Conservation (phyloP, 2,329 filamentous ascomycete species). For the Berkeleyomyces basicola region DNA sequence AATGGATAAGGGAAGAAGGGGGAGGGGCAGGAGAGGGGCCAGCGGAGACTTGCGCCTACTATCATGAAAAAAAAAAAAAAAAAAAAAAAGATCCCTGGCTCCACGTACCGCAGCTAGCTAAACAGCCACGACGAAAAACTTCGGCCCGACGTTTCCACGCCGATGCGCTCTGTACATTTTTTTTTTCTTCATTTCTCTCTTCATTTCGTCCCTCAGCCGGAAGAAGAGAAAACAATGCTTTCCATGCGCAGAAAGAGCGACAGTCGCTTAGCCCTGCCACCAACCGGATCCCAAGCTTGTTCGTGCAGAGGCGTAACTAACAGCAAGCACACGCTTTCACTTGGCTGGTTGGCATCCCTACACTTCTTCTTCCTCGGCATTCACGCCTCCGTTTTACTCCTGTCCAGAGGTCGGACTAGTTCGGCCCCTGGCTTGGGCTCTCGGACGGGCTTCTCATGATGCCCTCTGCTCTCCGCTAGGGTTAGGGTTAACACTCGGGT, state of each 20-base stretch:
- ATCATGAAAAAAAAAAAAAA: background rate
- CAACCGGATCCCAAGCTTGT: background rate
- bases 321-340: background rate
- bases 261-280: background rate
- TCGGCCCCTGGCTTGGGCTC: background rate
- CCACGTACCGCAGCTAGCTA: no score
- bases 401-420: background rate
- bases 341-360: background rate
- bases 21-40: background rate
- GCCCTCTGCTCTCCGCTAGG: background rate
- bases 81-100: background rate
- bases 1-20: background rate
- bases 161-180: background rate
- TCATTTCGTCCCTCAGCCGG: background rate
- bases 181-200: background rate
- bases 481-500: background rate
- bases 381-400: background rate
- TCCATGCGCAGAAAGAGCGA: background rate
- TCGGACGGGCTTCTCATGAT: background rate
- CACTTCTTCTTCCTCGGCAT: background rate
- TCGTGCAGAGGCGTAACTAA: background rate
- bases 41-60: background rate
- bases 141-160: background rate
- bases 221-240: background rate
- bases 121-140: background rate